phyloP scores from a whole-genome alignment of 768 basidiomycete species.

The Russula abietina region DNA sequence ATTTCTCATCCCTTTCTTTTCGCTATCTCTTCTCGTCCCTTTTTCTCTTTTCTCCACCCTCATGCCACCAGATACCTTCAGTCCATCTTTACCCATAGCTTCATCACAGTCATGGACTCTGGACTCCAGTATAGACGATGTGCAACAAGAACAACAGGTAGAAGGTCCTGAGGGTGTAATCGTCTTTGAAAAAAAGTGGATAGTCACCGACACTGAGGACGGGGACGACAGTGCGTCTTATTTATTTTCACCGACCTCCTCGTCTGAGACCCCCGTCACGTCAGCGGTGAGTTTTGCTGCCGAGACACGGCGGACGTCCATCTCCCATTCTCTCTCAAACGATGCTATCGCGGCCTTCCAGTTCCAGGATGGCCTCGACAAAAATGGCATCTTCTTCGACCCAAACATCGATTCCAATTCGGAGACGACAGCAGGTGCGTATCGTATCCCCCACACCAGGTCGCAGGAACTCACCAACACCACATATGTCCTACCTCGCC shows the following conservation, averaged over 20 bases:
- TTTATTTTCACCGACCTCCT: no score
- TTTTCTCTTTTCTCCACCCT: no score
- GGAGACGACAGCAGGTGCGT: constrained; percentile 19
- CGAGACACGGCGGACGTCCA: no score
- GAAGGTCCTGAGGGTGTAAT: not conserved
- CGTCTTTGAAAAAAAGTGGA: constrained; percentile 22
- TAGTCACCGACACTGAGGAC: constrained; percentile 18
- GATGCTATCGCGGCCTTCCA: not conserved
- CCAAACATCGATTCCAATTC: constrained; percentile 23
- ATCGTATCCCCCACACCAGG: not conserved
- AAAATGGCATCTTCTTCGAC: constrained; percentile 21
- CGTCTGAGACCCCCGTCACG: not conserved
- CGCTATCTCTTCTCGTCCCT: not conserved
- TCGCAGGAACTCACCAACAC: not conserved
- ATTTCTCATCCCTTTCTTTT: not conserved
- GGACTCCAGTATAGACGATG: constrained; percentile 6
- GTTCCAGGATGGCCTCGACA: constrained; percentile 19
- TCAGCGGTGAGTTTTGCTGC: constrained; percentile 21
- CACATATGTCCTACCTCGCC: not conserved
- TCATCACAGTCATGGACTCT: constrained; percentile 1
- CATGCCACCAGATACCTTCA: not conserved
- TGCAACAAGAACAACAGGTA: not conserved
- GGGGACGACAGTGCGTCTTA: constrained; percentile 7
- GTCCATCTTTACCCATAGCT: not conserved
- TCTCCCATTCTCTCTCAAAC: not conserved